Evolutionary conservation across 768 basidiomycete genomes (phyloP).

Genomic region (Boletus fagicola): DNA sequence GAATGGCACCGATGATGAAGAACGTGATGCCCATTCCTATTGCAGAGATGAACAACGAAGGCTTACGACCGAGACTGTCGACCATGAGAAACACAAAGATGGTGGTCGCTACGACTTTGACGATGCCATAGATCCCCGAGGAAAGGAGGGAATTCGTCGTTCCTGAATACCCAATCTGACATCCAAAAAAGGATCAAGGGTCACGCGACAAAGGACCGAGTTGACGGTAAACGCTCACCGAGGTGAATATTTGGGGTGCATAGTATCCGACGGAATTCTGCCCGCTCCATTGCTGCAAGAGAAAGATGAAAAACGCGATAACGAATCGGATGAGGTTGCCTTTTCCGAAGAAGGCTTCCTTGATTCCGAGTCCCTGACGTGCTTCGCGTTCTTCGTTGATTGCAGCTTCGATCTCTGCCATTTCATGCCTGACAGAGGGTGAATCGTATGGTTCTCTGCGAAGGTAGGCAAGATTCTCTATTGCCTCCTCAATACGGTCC

Average conservation of each 20-base stretch:
- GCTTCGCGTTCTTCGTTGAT: conserved; percentile 70
- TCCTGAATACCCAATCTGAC: conserved; percentile 66
- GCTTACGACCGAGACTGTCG: conserved; percentile 66
- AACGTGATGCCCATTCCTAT: conserved; percentile 78
- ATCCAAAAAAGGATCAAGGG: neutral
- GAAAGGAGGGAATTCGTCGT: conserved; percentile 63
- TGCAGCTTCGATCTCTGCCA: conserved; percentile 80
- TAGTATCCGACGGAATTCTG: conserved; percentile 83
- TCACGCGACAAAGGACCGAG: neutral
- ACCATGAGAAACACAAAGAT: conserved; percentile 67
- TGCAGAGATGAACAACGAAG: conserved; percentile 69
- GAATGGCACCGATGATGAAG: conserved; percentile 81
- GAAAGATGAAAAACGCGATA: conserved; percentile 79
- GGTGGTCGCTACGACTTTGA: conserved; percentile 66
- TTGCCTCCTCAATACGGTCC: conserved; percentile 51
- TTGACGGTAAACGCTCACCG: conserved; percentile 39
- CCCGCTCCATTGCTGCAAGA: conserved; percentile 81
- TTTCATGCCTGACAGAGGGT: conserved; percentile 51
- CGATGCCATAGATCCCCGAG: conserved; percentile 65
- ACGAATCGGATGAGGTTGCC: conserved; percentile 81
- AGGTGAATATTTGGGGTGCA: conserved; percentile 69
- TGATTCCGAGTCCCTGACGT: conserved; percentile 60
- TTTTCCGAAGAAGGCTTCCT: conserved; percentile 75
- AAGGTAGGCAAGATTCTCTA: conserved; percentile 61
- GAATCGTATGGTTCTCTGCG: conserved; percentile 46